Percentiles rank a stretch among this genome's conserved stretches.
Evolutionary conservation across 129 eudicot genomes (phyloP).

Genomic region (Ambrosia trifida): DNA sequence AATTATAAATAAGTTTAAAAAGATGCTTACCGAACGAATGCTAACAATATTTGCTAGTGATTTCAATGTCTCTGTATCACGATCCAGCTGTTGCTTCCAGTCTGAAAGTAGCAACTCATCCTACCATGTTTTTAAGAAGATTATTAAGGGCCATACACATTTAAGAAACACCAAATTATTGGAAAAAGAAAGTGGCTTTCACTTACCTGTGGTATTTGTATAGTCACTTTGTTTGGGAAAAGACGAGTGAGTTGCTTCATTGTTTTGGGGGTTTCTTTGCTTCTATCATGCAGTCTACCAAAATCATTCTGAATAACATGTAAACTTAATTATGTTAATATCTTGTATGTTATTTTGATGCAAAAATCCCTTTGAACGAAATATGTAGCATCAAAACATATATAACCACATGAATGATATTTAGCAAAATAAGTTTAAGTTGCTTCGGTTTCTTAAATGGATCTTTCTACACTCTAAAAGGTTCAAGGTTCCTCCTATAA

Average conservation of each 20-base stretch:
- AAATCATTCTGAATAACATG: slow-evolving; percentile 55
- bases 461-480: neutral
- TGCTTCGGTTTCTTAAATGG: neutral
- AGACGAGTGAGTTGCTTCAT: slow-evolving; percentile 85
- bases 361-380: neutral
- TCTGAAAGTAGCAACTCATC: slow-evolving; percentile 69
- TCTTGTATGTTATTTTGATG: neutral
- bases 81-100: slow-evolving; percentile 89
- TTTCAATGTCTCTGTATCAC: slow-evolving; percentile 77
- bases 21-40: slow-evolving; percentile 65
- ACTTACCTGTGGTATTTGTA: slow-evolving; percentile 88
- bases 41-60: slow-evolving; percentile 67
- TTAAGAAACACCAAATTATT: neutral
- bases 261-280: slow-evolving; percentile 79
- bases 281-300: slow-evolving; percentile 84
- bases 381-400: slow-evolving; percentile 5
- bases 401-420: neutral
- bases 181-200: neutral
- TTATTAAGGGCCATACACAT: slow-evolving; percentile 11
- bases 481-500: neutral
- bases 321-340: neutral
- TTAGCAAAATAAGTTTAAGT: neutral
- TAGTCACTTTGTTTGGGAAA: slow-evolving; percentile 85
- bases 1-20: neutral
- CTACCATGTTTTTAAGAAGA: slow-evolving; percentile 37